phyloP scores from a whole-genome alignment of 2,329 filamentous ascomycete species.

The Pseudogymnoascus sp. region DNA sequence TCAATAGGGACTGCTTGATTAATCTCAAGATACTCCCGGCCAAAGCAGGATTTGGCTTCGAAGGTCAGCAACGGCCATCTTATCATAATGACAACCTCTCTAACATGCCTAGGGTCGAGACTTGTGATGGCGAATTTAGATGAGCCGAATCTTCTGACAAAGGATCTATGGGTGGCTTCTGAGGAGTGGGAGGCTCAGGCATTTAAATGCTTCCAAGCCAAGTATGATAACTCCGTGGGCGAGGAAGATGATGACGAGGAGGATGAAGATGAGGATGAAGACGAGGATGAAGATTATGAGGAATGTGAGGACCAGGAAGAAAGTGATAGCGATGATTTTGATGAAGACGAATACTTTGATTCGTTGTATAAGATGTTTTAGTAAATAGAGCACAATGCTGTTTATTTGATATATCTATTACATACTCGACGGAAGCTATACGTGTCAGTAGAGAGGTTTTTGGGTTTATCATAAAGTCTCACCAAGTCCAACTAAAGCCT shows the following conservation, averaged over 20 bases:
- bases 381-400: neutral
- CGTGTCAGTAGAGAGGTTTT: neutral
- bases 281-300: neutral
- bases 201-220: neutral
- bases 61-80: slow-evolving; percentile 11
- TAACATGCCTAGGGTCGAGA: slow-evolving; percentile 15
- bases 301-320: neutral
- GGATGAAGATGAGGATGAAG: neutral
- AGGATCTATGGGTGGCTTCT: slow-evolving; percentile 14
- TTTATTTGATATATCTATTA: neutral
- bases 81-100: slow-evolving; percentile 1
- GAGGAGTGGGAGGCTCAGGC: neutral
- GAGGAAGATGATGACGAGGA: neutral
- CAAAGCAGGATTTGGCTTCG: slow-evolving; percentile 15
- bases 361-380: neutral
- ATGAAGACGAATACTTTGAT: neutral
- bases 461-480: neutral
- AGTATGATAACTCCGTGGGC: neutral
- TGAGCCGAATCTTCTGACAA: slow-evolving; percentile 13
- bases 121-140: slow-evolving; percentile 16
- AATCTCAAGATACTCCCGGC: slow-evolving; percentile 18
- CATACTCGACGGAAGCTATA: neutral
- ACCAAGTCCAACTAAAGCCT: neutral
- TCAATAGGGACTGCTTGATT: slow-evolving; percentile 18
- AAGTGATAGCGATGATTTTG: neutral